Evolutionary conservation across 352 stramenopile species (phyloP).

Genomic region (Pythium brachiatum): DNA sequence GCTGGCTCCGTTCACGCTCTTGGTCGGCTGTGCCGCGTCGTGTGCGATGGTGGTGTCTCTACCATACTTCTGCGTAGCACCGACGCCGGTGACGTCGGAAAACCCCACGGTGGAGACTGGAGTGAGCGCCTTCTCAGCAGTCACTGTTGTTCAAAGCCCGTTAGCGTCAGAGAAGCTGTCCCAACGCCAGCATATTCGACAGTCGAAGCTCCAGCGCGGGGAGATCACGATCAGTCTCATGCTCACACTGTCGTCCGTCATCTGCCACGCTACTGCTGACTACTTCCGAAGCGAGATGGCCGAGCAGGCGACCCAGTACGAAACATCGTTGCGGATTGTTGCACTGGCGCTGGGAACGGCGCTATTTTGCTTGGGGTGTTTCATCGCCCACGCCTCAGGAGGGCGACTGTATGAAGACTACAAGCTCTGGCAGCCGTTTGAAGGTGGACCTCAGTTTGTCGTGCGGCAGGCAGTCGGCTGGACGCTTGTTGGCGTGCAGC

Average conservation of each 20-base stretch:
- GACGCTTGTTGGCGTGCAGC: slow-evolving; percentile 46
- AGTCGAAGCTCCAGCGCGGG: slow-evolving; percentile 20
- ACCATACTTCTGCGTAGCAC: slow-evolving; percentile 29
- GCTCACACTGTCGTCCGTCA: slow-evolving; percentile 35
- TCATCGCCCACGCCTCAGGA: slow-evolving; percentile 34
- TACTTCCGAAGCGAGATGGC: slow-evolving; percentile 28
- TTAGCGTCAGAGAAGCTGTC: not conserved
- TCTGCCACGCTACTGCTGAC: slow-evolving; percentile 40
- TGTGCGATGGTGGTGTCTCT: slow-evolving; percentile 36
- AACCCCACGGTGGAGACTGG: not conserved
- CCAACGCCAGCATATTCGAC: not conserved
- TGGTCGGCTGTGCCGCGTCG: slow-evolving; percentile 33
- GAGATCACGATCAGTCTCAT: slow-evolving; percentile 42
- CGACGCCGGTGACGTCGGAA: not conserved
- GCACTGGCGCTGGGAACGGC: slow-evolving; percentile 25
- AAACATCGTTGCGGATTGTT: slow-evolving; percentile 9
- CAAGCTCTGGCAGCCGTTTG: slow-evolving; percentile 45
- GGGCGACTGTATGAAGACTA: slow-evolving; percentile 28
- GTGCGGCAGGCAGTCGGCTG: slow-evolving; percentile 52
- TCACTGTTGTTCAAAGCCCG: not conserved
- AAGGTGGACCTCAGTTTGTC: slow-evolving; percentile 42
- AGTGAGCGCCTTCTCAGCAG: slow-evolving; percentile 1
- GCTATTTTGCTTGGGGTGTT: slow-evolving; percentile 32
- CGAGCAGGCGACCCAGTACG: slow-evolving; percentile 12
- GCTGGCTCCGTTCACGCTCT: slow-evolving; percentile 27